Percentiles rank a stretch among this genome's conserved stretches.
phyloP scores from a whole-genome alignment of 2,329 filamentous ascomycete species.

The Penicillium digitatum region DNA sequence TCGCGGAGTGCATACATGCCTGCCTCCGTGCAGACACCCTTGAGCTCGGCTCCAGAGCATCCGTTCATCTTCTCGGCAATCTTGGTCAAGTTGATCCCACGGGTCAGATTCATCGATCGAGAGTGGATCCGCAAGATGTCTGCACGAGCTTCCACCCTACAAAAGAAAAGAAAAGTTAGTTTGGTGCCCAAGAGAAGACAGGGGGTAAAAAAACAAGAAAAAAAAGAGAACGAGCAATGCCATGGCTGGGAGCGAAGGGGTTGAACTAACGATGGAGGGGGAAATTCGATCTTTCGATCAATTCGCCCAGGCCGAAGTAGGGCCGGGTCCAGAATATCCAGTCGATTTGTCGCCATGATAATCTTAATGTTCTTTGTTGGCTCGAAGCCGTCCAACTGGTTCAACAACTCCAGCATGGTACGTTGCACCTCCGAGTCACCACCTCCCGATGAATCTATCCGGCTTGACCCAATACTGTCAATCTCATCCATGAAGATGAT shows the following conservation, averaged over 20 bases:
- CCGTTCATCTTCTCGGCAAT: constrained; percentile 99
- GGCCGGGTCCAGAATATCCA: constrained; percentile 94
- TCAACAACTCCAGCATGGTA: constrained; percentile 96
- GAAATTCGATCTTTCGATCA: constrained; percentile 98
- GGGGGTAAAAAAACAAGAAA: neutral
- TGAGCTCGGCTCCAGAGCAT: constrained; percentile 93
- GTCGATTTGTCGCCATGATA: constrained; percentile 98
- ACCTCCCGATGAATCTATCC: constrained; percentile 90
- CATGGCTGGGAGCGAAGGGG: neutral
- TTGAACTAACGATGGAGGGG: constrained; percentile 68
- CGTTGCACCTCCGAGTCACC: constrained; percentile 97
- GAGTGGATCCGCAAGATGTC: constrained; percentile 98
- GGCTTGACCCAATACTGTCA: constrained; percentile 94
- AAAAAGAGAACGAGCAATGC: neutral
- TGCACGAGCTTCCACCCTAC: constrained; percentile 79
- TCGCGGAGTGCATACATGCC: constrained; percentile 98
- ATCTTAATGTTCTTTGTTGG: constrained; percentile 99
- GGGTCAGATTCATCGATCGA: constrained; percentile 95
- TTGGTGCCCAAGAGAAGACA: neutral
- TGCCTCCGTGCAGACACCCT: constrained; percentile 97
- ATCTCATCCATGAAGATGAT: constrained; percentile 99
- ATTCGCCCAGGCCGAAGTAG: constrained; percentile 94
- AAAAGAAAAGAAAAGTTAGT: constrained; percentile 19
- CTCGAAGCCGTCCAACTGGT: constrained; percentile 97
- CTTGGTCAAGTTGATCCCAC: constrained; percentile 96